Percentiles rank a stretch among this genome's conserved stretches.
phyloP scores from a whole-genome alignment of 768 basidiomycete genomes.

The Hygrocybe coccinea region DNA sequence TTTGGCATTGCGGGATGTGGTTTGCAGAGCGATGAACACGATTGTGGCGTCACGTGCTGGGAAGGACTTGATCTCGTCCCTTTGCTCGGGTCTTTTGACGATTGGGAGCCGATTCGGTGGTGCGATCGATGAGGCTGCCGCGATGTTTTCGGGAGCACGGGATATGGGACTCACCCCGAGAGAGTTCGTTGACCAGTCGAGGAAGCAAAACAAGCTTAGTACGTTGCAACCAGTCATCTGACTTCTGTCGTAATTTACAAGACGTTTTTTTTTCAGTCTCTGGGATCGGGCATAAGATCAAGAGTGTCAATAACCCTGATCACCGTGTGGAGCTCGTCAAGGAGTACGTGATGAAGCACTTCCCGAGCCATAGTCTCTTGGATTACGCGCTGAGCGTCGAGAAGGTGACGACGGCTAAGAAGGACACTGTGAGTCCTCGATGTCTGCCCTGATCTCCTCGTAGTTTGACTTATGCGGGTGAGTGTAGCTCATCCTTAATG shows the following conservation, averaged over 20 bases:
- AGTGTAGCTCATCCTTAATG: slow-evolving; percentile 82
- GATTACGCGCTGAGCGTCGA: slow-evolving; percentile 96
- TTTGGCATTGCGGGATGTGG: neutral
- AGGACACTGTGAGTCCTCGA: slow-evolving; percentile 68
- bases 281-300: slow-evolving; percentile 99
- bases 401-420: slow-evolving; percentile 96
- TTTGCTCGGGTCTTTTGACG: slow-evolving; percentile 93
- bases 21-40: slow-evolving; percentile 85
- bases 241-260: slow-evolving; percentile 5
- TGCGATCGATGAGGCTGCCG: slow-evolving; percentile 94
- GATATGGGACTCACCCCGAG: slow-evolving; percentile 93
- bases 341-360: slow-evolving; percentile 92
- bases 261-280: slow-evolving; percentile 50
- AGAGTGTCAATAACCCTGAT: slow-evolving; percentile 95
- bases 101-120: slow-evolving; percentile 98
- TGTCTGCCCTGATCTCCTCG: neutral
- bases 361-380: slow-evolving; percentile 89
- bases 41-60: slow-evolving; percentile 99
- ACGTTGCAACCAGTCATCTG: slow-evolving; percentile 26
- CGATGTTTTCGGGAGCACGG: slow-evolving; percentile 90
- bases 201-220: slow-evolving; percentile 94
- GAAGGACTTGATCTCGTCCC: slow-evolving; percentile 95
- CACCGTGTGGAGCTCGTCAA: slow-evolving; percentile 90
- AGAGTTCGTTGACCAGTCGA: slow-evolving; percentile 92
- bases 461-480: slow-evolving; percentile 6